These are phyloP conservation scores for Annulohypoxylon truncatum DNA, from an alignment of 2,329 filamentous ascomycete species.

Conservation along the genomic window DNA sequence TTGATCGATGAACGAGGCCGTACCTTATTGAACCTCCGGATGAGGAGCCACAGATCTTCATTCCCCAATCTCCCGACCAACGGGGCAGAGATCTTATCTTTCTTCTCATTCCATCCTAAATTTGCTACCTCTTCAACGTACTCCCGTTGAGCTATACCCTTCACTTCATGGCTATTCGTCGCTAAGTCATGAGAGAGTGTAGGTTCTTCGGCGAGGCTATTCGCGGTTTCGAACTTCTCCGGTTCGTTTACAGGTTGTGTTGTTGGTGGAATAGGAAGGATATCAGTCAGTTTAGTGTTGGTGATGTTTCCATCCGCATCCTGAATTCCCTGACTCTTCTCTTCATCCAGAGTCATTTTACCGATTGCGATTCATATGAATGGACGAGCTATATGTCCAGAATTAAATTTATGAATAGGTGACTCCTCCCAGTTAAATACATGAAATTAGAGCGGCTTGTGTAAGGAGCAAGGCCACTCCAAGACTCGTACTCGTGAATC, in stretches of 20 bases:
- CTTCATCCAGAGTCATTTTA: slow-evolving; percentile 34
- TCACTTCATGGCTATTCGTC: slow-evolving; percentile 55
- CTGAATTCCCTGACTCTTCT: slow-evolving; percentile 10
- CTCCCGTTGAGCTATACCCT: slow-evolving; percentile 59
- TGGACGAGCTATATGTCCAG: not conserved
- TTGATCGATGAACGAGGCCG: not conserved
- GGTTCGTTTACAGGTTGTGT: slow-evolving; percentile 49
- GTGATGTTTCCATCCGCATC: slow-evolving; percentile 30
- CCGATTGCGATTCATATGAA: not conserved
- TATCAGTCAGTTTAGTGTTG: slow-evolving; percentile 46
- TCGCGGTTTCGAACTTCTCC: slow-evolving; percentile 39
- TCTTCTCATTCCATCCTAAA: slow-evolving; percentile 75
- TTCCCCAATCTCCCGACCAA: slow-evolving; percentile 76
- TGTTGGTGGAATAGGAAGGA: slow-evolving; percentile 51
- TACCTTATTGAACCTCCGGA: slow-evolving; percentile 80
- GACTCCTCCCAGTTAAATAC: slow-evolving; percentile 3
- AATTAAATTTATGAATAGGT: not conserved
- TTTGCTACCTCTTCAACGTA: slow-evolving; percentile 68
- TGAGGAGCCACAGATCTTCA: slow-evolving; percentile 77
- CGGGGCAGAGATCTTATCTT: slow-evolving; percentile 65
- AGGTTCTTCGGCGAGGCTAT: slow-evolving; percentile 46
- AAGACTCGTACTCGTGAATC: slow-evolving; percentile 10
- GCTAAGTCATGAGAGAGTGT: slow-evolving; percentile 59
- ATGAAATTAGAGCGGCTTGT: not conserved
- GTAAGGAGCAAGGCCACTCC: not conserved